These are phyloP conservation scores for Aspergillus neoniger DNA, from an alignment of 2,329 filamentous ascomycete genomes.

Conservation along the genomic window DNA sequence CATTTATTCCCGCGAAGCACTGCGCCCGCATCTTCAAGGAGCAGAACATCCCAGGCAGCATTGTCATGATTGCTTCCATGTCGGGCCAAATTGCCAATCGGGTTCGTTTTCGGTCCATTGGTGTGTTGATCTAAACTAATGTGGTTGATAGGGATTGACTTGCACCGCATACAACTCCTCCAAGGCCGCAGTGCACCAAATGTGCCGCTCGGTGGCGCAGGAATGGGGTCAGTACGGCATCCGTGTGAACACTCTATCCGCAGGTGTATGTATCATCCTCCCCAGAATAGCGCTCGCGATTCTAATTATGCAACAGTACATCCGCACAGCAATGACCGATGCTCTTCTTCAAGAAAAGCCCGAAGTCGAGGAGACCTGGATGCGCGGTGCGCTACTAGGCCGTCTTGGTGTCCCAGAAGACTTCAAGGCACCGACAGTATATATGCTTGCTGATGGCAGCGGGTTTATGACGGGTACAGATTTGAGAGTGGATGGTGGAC, in stretches of 20 bases:
- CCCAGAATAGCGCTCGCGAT: not conserved
- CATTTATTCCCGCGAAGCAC: constrained; percentile 38
- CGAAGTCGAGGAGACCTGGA: constrained; percentile 56
- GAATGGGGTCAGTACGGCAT: constrained; percentile 64
- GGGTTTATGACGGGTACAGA: constrained; percentile 46
- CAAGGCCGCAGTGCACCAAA: constrained; percentile 53
- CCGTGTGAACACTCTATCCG: constrained; percentile 77
- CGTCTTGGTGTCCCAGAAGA: constrained; percentile 51
- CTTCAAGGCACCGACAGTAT: constrained; percentile 40
- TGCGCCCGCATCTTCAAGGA: constrained; percentile 55
- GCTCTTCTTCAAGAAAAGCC: constrained; percentile 49
- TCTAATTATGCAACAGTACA: constrained; percentile 38
- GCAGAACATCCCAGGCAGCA: constrained; percentile 57
- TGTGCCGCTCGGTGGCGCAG: constrained; percentile 51
- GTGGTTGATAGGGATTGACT: constrained; percentile 53
- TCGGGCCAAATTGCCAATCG: constrained; percentile 67
- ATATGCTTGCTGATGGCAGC: constrained; percentile 40
- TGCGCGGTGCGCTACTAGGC: constrained; percentile 54
- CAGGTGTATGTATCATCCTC: constrained; percentile 52
- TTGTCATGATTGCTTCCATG: constrained; percentile 71
- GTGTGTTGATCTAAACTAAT: not conserved
- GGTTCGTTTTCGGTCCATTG: constrained; percentile 14
- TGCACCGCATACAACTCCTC: constrained; percentile 61
- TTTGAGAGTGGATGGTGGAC: constrained; percentile 43
- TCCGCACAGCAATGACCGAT: constrained; percentile 53